Percentiles rank a stretch among this genome's conserved stretches.
Evolutionary conservation across 345 rosid genomes (phyloP).

Genomic region (Syzygium grande): DNA sequence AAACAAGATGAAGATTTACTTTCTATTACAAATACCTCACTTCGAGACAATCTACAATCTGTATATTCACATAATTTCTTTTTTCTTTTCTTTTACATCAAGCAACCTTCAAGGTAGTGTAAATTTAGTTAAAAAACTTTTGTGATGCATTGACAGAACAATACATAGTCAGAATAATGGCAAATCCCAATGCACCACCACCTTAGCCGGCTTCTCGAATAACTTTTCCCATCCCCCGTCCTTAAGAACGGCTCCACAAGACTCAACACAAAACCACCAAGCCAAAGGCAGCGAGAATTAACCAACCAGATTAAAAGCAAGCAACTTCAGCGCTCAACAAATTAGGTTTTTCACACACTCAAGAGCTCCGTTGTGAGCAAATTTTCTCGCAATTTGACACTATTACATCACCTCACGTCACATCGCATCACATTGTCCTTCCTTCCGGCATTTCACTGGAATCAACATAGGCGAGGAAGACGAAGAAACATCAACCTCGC

Average conservation of each 20-base stretch:
- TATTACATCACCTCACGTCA: no score
- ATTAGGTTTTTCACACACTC: not conserved
- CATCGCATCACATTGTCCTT: not conserved
- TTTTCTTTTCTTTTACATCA: not conserved
- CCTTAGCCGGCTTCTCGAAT: not conserved
- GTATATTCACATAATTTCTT: not conserved
- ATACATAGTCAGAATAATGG: not conserved
- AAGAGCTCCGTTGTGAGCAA: not conserved
- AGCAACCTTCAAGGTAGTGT: not conserved
- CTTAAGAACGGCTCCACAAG: not conserved
- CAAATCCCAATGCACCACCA: not conserved
- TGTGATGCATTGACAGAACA: not conserved
- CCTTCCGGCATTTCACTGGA: not conserved
- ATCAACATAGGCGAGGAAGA: not conserved
- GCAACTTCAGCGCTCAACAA: not conserved
- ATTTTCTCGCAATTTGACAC: not conserved
- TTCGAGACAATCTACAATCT: not conserved
- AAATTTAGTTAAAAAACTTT: accelerated
- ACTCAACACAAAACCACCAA: not conserved
- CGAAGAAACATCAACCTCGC: not conserved
- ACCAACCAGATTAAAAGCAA: not conserved
- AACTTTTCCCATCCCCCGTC: not conserved
- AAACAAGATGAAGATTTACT: not conserved
- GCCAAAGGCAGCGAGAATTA: not conserved
- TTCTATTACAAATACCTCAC: not conserved